Evolutionary conservation across 2,329 filamentous ascomycete species (phyloP).

Genomic region (Chaetomiaceae sp.): DNA sequence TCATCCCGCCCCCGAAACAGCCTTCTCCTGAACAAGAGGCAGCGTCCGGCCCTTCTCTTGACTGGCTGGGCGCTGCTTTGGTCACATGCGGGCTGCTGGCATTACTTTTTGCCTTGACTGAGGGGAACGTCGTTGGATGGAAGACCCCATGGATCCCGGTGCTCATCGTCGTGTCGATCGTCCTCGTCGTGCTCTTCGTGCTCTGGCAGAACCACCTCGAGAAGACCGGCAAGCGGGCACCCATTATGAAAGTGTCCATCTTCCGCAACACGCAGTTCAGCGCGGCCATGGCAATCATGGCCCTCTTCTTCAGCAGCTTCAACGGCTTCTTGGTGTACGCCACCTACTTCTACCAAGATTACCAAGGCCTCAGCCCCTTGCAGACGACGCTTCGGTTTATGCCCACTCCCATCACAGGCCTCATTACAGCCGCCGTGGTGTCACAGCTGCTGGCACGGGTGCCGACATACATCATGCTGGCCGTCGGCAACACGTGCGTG

Average conservation of each 20-base stretch:
- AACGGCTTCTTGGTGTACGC: slow-evolving; percentile 62
- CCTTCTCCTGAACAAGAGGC: slow-evolving; percentile 25
- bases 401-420: slow-evolving; percentile 56
- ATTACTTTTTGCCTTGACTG: slow-evolving; percentile 60
- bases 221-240: slow-evolving; percentile 41
- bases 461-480: slow-evolving; percentile 51
- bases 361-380: slow-evolving; percentile 54
- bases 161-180: slow-evolving; percentile 51
- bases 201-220: slow-evolving; percentile 58
- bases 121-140: slow-evolving; percentile 67
- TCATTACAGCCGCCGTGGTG: slow-evolving; percentile 50
- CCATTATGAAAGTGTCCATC: slow-evolving; percentile 61
- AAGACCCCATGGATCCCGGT: slow-evolving; percentile 53
- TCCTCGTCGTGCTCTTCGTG: slow-evolving; percentile 51
- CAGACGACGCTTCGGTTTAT: slow-evolving; percentile 64
- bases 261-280: slow-evolving; percentile 56
- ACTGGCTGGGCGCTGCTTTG: slow-evolving; percentile 60
- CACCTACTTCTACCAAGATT: slow-evolving; percentile 66
- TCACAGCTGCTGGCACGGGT: slow-evolving; percentile 52
- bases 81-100: slow-evolving; percentile 57
- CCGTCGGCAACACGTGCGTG: slow-evolving; percentile 51
- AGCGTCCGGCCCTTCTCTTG: slow-evolving; percentile 43
- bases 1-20: slow-evolving; percentile 50
- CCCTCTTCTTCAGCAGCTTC: slow-evolving; percentile 60
- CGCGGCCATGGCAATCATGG: slow-evolving; percentile 59